These are phyloP conservation scores for Fusarium albosuccineum DNA, from an alignment of 2,329 filamentous ascomycete species.

Conservation along the genomic window DNA sequence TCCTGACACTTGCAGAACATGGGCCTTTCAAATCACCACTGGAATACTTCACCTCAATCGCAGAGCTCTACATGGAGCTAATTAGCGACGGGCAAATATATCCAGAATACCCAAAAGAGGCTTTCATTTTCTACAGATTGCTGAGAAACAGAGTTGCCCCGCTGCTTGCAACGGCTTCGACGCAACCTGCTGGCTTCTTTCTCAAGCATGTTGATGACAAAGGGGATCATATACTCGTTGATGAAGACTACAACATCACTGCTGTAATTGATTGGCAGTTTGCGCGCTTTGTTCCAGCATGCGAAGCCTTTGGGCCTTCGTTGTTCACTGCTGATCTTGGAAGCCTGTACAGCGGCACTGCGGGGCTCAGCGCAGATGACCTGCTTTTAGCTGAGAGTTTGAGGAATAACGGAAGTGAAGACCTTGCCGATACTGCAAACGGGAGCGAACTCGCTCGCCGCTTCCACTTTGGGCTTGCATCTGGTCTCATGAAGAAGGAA, in stretches of 20 bases:
- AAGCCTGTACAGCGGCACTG: slow-evolving; percentile 1
- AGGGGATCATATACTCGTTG: slow-evolving; percentile 13
- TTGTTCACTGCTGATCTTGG: slow-evolving; percentile 15
- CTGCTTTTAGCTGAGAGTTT: neutral
- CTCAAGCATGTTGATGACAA: slow-evolving; percentile 21
- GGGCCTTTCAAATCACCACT: neutral
- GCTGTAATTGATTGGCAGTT: slow-evolving; percentile 25
- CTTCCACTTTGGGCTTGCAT: slow-evolving; percentile 8
- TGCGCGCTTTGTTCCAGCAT: slow-evolving; percentile 17
- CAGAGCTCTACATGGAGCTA: slow-evolving; percentile 1
- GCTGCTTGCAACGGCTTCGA: neutral
- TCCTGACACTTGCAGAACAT: slow-evolving; percentile 3
- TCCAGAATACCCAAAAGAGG: slow-evolving; percentile 13
- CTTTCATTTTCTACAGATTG: slow-evolving; percentile 9
- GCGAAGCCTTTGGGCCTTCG: slow-evolving; percentile 17
- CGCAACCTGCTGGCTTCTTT: neutral
- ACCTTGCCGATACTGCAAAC: neutral
- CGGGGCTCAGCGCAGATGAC: slow-evolving; percentile 2
- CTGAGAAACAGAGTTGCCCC: slow-evolving; percentile 10
- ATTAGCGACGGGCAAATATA: slow-evolving; percentile 17
- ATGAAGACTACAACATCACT: slow-evolving; percentile 16
- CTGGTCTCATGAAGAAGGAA: neutral
- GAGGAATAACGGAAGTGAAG: neutral
- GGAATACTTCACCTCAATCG: slow-evolving; percentile 3
- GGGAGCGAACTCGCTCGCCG: slow-evolving; percentile 8